A percentile compares a stretch with the other conserved stretches of the same genome.
Evolutionary conservation across 805 yeast genomes (phyloP).

Genomic region (Saturnispora dispora): DNA sequence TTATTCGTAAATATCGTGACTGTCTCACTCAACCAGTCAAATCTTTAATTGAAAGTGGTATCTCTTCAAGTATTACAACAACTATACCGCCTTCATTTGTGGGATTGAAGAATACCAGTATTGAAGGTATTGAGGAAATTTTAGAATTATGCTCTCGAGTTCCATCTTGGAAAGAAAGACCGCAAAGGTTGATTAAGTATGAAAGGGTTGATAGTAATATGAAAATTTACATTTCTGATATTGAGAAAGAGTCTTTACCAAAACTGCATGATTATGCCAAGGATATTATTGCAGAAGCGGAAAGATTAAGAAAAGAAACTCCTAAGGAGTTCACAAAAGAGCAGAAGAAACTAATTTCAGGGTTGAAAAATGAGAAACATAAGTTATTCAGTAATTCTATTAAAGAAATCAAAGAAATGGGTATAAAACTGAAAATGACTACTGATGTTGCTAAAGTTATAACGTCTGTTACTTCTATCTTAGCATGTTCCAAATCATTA

Average conservation of each 20-base stretch:
- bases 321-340: slow-evolving; percentile 66
- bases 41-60: slow-evolving; percentile 51
- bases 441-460: slow-evolving; percentile 58
- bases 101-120: slow-evolving; percentile 1
- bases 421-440: slow-evolving; percentile 58
- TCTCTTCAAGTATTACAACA: slow-evolving; percentile 18
- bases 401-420: slow-evolving; percentile 65
- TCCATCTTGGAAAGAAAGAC: slow-evolving; percentile 46
- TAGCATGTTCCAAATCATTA: slow-evolving; percentile 47
- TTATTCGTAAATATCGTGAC: slow-evolving; percentile 72
- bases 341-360: slow-evolving; percentile 58
- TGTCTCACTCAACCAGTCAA: slow-evolving; percentile 44
- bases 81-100: neutral
- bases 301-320: slow-evolving; percentile 61
- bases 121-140: slow-evolving; percentile 5
- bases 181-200: slow-evolving; percentile 45
- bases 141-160: slow-evolving; percentile 26
- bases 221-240: slow-evolving; percentile 34
- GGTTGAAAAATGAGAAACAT: slow-evolving; percentile 73
- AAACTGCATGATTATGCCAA: slow-evolving; percentile 45
- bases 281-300: slow-evolving; percentile 48
- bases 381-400: slow-evolving; percentile 69
- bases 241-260: slow-evolving; percentile 34
- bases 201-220: slow-evolving; percentile 46
- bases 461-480: slow-evolving; percentile 50